Conservation (phyloP, 2,329 filamentous ascomycete species). For the Rhynchosporium graminicola region DNA sequence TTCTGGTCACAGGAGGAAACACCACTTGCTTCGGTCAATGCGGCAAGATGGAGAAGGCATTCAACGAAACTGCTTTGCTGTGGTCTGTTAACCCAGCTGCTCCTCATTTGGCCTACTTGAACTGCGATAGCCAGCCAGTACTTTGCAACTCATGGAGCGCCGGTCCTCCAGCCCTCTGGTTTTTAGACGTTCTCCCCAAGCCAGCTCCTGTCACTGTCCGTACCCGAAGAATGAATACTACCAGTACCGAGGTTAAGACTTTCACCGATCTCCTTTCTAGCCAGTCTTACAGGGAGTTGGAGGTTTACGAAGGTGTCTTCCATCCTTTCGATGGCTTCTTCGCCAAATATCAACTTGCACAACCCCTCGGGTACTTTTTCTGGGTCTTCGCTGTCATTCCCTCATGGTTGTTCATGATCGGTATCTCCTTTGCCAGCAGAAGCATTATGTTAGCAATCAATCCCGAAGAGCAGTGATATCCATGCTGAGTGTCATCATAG, state of each 20-base stretch:
- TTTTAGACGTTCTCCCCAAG: conserved; percentile 66
- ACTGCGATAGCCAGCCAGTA: conserved; percentile 74
- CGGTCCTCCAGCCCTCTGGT: conserved; percentile 64
- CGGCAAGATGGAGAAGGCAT: conserved; percentile 61
- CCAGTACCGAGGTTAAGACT: conserved; percentile 64
- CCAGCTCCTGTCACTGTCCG: conserved; percentile 65
- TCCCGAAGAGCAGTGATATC: conserved; percentile 23
- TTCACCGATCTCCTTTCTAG: conserved; percentile 60
- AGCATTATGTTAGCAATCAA: conserved; percentile 67
- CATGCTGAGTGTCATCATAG: conserved; percentile 33
- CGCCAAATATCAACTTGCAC: conserved; percentile 60
- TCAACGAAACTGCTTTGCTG: conserved; percentile 64
- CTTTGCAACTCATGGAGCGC: conserved; percentile 75
- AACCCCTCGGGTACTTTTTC: conserved; percentile 67
- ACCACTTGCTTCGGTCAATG: conserved; percentile 73
- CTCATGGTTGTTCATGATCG: conserved; percentile 78
- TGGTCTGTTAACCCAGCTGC: conserved; percentile 61
- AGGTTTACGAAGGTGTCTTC: conserved; percentile 64
- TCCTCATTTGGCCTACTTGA: conserved; percentile 68
- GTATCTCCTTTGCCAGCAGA: conserved; percentile 71
- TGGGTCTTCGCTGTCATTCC: conserved; percentile 68
- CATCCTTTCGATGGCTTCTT: conserved; percentile 74
- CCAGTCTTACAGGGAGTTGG: conserved; percentile 51
- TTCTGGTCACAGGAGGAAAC: conserved; percentile 74
- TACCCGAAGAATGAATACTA: conserved; percentile 68